A percentile compares a stretch with the other conserved stretches of the same genome.
These are phyloP conservation scores for Tulasnella sp. DNA, from an alignment of 768 basidiomycete species.

Conservation along the genomic window DNA sequence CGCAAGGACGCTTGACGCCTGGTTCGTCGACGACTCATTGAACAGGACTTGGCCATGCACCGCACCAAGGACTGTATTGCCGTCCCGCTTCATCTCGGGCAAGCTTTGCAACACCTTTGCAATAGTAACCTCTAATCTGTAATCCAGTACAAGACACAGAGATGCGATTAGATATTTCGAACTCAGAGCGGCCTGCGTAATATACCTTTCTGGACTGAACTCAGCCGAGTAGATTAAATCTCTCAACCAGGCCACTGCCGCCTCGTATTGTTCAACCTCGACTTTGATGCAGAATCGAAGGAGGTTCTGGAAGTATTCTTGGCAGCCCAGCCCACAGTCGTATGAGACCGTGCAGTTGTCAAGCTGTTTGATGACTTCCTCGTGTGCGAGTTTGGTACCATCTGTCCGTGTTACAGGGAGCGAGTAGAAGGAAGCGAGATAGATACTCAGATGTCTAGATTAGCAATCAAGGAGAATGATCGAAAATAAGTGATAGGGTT, in stretches of 20 bases:
- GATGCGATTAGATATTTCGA: background rate
- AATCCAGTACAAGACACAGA: too few relatives aligned
- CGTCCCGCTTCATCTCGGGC: slow-evolving; percentile 85
- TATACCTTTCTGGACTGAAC: slow-evolving; percentile 70
- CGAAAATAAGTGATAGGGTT: background rate
- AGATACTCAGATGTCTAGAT: slow-evolving; percentile 59
- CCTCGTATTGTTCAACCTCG: slow-evolving; percentile 65
- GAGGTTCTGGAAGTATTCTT: slow-evolving; percentile 58
- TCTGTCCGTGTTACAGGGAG: slow-evolving; percentile 61
- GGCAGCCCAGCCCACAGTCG: slow-evolving; percentile 55
- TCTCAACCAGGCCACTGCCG: slow-evolving; percentile 73
- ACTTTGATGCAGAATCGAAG: slow-evolving; percentile 75
- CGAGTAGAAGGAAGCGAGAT: slow-evolving; percentile 78
- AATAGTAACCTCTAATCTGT: slow-evolving; percentile 67
- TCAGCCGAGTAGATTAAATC: slow-evolving; percentile 65
- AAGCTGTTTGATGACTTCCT: slow-evolving; percentile 82
- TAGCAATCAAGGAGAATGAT: background rate
- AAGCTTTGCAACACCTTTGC: slow-evolving; percentile 85
- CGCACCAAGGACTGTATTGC: slow-evolving; percentile 64
- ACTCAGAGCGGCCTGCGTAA: background rate
- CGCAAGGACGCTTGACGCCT: slow-evolving; percentile 53
- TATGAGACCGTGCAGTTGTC: slow-evolving; percentile 89
- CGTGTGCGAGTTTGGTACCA: slow-evolving; percentile 65
- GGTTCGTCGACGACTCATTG: slow-evolving; percentile 56
- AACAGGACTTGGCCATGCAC: slow-evolving; percentile 56